Percentiles rank a stretch among this genome's conserved stretches.
Evolutionary conservation across 306 rosid species (phyloP).

Genomic region (Malus sylvestris): DNA sequence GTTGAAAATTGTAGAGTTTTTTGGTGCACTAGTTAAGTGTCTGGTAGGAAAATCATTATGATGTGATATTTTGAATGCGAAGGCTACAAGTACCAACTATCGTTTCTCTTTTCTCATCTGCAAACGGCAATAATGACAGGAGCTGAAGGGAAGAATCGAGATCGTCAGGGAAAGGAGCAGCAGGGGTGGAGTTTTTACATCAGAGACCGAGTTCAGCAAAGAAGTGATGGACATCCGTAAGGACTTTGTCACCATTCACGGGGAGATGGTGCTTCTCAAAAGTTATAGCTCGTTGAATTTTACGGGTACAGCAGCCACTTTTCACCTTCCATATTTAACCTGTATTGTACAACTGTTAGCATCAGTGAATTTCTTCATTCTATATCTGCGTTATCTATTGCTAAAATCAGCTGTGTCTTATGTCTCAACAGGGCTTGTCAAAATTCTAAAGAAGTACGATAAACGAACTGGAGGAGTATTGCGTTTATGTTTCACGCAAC

Average conservation of each 20-base stretch:
- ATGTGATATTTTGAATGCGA: neutral
- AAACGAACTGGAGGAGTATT: constrained; percentile 82
- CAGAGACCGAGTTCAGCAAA: constrained; percentile 77
- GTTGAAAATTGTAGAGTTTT: neutral
- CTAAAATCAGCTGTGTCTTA: constrained; percentile 15
- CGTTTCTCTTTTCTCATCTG: neutral
- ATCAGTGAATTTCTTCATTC: neutral
- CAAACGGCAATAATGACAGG: constrained; percentile 34
- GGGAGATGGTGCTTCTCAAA: constrained; percentile 93
- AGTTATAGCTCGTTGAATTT: constrained; percentile 92
- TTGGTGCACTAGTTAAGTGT: neutral
- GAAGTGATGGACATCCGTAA: constrained; percentile 92
- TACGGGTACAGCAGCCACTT: constrained; percentile 49
- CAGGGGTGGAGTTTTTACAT: constrained; percentile 40
- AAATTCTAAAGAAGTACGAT: constrained; percentile 90
- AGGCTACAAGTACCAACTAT: neutral
- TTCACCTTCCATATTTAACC: constrained; percentile 1
- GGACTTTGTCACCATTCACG: constrained; percentile 94
- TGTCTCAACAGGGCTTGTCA: constrained; percentile 62
- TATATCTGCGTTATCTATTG: neutral
- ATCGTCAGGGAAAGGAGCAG: constrained; percentile 58
- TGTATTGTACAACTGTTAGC: neutral
- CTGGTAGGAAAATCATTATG: neutral
- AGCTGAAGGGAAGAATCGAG: constrained; percentile 81
- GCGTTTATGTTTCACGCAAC: constrained; percentile 71